These are phyloP conservation scores for Colletotrichum chrysophilum DNA, from an alignment of 2,329 filamentous ascomycete species.

Conservation along the genomic window DNA sequence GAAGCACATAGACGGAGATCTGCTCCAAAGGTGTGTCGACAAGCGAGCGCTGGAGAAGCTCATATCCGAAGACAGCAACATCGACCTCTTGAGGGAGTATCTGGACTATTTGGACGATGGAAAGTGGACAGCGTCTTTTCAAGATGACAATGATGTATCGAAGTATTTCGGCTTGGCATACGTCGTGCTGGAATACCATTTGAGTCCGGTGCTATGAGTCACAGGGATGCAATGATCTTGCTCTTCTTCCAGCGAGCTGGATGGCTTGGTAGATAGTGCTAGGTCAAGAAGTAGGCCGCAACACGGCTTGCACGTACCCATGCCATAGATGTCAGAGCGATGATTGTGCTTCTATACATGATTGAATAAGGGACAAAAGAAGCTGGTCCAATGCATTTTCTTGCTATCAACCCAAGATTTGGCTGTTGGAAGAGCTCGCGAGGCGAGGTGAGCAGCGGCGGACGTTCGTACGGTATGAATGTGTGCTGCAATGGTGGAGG, in stretches of 20 bases:
- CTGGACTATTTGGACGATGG: slow-evolving; percentile 56
- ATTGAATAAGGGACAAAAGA: neutral
- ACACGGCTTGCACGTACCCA: neutral
- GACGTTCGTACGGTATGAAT: neutral
- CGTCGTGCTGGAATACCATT: slow-evolving; percentile 57
- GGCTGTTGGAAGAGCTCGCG: neutral
- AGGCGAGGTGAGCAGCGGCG: neutral
- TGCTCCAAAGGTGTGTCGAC: slow-evolving; percentile 61
- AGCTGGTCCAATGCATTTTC: neutral
- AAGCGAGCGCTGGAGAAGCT: slow-evolving; percentile 49
- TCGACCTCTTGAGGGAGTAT: slow-evolving; percentile 50
- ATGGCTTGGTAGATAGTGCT: neutral
- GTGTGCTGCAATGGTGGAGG: neutral
- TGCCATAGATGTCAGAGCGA: neutral
- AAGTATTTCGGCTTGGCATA: slow-evolving; percentile 57
- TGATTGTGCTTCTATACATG: neutral
- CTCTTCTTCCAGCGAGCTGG: neutral
- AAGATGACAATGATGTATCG: slow-evolving; percentile 25
- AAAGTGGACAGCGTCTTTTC: slow-evolving; percentile 39
- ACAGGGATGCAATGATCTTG: neutral
- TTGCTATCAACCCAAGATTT: neutral
- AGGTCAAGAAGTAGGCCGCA: neutral
- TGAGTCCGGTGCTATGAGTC: slow-evolving; percentile 53
- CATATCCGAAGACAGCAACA: slow-evolving; percentile 34
- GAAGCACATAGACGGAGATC: slow-evolving; percentile 73